phyloP scores from a whole-genome alignment of 2,329 filamentous ascomycete genomes.

The Trichophyton verrucosum region DNA sequence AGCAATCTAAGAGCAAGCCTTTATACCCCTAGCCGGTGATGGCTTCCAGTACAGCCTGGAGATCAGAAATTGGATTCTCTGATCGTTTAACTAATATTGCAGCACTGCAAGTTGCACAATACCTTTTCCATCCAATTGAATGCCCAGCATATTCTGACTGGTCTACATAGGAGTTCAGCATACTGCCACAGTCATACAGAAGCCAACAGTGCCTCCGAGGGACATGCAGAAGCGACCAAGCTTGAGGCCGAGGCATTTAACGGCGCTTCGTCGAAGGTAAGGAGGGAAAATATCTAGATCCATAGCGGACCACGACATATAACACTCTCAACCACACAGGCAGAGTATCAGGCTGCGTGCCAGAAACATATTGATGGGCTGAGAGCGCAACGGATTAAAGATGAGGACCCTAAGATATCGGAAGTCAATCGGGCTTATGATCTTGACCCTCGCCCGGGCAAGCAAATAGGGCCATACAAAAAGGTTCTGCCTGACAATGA shows the following conservation, averaged over 20 bases:
- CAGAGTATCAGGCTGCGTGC: constrained; percentile 41
- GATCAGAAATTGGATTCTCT: constrained; percentile 41
- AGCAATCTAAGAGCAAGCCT: not conserved
- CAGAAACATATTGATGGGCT: constrained; percentile 24
- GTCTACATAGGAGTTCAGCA: constrained; percentile 23
- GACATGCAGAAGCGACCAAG: constrained; percentile 48
- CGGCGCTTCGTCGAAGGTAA: constrained; percentile 27
- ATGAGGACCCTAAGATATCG: constrained; percentile 15
- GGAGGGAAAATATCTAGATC: constrained; percentile 7
- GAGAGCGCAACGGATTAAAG: constrained; percentile 14
- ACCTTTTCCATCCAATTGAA: constrained; percentile 4
- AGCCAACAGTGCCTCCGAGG: constrained; percentile 35
- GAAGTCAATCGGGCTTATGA: constrained; percentile 15
- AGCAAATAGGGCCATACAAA: constrained; percentile 43
- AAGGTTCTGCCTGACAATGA: constrained; percentile 46
- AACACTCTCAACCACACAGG: constrained; percentile 31
- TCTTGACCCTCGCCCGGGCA: constrained; percentile 21
- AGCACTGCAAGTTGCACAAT: constrained; percentile 40
- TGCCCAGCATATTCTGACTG: not conserved
- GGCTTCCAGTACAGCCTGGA: constrained; percentile 33
- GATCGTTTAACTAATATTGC: constrained; percentile 53
- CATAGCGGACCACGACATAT: not conserved
- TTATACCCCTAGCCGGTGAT: not conserved
- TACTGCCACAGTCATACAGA: constrained; percentile 35
- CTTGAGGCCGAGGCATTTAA: constrained; percentile 43